Evolutionary conservation across 805 yeast species (phyloP), one percentile per base, ranked within the genome.

Genomic region (Candida jianshihensis): DNA sequence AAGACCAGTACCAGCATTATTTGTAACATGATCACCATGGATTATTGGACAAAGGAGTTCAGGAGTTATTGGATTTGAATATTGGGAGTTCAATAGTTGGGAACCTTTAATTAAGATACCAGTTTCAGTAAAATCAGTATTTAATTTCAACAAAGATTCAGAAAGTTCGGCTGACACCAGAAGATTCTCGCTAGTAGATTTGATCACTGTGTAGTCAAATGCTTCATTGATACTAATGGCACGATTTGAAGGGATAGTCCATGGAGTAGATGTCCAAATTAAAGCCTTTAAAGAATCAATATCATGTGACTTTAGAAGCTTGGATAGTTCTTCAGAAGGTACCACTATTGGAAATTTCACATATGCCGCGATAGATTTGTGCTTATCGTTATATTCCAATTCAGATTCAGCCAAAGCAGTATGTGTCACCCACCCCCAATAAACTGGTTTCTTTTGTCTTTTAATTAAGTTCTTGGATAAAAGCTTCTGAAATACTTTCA

Each of bases 251-350:
- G 86, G 84, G 22, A 92, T 66, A 0, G 99, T 92, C 99, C 99
- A 92, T 0, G 98, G 97, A 1, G 98, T 92, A 1, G 96, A 89
- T 0, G 99, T 92, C 99, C 99, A 92, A 38, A 92, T 86, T 42
- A 84, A 51, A 6, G 68, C 71, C 17, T 42, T 35, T 1, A 68
- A 28, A 1, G 50, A 35, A 2, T 20, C 33, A 10, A 46, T 18
- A 2, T 22, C 31, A 14, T 52, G 21, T 5, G 35, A 26, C 1
- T 39, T 15, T 4, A 46, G 14, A 3, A 49, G 28, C 1, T 18
- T 3, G 1, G 28, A 25, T 2, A 57, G 35, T 2, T 40, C 39
- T 4, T 42, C 36, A 1, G 66, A 51, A 1, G 51, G 42, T 0
- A 47, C 47, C 0, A 60, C 43, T 2, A 79, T 43, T 9, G 88